phyloP scores from a whole-genome alignment of 192 early-diverging fungal genomes.

The Linderina pennispora region DNA sequence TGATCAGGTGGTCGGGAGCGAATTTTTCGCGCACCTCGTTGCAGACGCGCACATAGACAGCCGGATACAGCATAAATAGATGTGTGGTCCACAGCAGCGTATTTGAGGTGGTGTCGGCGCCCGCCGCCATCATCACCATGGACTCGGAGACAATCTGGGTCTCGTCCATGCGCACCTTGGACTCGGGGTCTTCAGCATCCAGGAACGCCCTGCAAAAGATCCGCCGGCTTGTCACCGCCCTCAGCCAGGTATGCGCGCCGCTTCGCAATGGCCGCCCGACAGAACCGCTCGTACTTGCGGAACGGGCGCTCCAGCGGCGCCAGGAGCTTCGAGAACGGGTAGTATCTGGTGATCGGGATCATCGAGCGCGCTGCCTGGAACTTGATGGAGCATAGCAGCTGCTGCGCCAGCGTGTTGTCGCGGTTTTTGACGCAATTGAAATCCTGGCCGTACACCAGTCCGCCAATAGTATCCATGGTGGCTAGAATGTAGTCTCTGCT shows the following conservation, averaged over 20 bases:
- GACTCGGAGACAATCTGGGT: conserved; percentile 27
- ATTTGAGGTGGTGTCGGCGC: conserved; percentile 26
- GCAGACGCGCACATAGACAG: conserved; percentile 2
- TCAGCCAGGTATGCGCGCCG: not conserved
- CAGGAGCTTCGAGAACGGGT: not conserved
- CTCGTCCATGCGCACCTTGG: conserved; percentile 19
- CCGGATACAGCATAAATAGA: conserved; percentile 32
- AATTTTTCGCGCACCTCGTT: conserved; percentile 18
- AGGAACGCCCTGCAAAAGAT: conserved; percentile 11
- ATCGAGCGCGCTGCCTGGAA: not conserved
- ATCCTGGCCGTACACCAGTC: not conserved
- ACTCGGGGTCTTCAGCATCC: conserved; percentile 27
- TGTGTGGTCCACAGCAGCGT: conserved; percentile 31
- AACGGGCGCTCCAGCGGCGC: not conserved
- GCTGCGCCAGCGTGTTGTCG: not conserved
- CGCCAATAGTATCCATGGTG: not conserved
- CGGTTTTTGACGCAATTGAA: not conserved
- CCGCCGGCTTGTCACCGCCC: not conserved
- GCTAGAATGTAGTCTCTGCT: not conserved
- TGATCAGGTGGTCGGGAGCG: conserved; percentile 5
- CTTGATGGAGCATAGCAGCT: not conserved
- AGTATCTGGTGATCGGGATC: not conserved
- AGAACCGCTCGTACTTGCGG: not conserved
- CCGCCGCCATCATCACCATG: conserved; percentile 27
- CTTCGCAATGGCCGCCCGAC: not conserved